A percentile compares a stretch with the other conserved stretches of the same genome.
Conservation (phyloP, 164 flowering plant genomes). For the Kalanchoe fedtschenkoi region DNA sequence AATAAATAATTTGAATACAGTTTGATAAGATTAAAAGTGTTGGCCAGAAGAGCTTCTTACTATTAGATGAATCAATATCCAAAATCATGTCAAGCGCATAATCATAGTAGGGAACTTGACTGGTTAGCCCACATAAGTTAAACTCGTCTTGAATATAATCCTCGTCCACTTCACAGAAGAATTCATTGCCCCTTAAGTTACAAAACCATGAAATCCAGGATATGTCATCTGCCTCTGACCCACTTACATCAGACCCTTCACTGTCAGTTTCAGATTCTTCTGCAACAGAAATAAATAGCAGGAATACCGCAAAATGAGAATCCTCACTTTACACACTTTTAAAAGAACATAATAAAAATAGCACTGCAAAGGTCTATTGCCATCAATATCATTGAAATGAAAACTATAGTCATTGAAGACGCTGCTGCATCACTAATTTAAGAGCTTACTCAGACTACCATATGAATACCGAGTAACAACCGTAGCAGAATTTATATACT, state of each 20-base stretch:
- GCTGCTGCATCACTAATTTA: too few species aligned
- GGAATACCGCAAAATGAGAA: not conserved
- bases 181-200: slow-evolving; percentile 84
- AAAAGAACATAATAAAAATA: too few species aligned
- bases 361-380: too few species aligned
- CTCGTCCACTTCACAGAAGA: slow-evolving; percentile 92
- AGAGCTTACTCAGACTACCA: too few species aligned
- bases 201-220: slow-evolving; percentile 97
- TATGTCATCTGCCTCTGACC: slow-evolving; percentile 84
- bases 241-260: slow-evolving; percentile 82
- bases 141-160: slow-evolving; percentile 92
- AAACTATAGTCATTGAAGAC: too few species aligned
- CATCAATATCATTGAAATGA: too few species aligned
- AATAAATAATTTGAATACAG: not conserved
- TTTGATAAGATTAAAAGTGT: not conserved
- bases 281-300: slow-evolving; percentile 12
- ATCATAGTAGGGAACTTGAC: slow-evolving; percentile 81
- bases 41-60: slow-evolving; percentile 26
- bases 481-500: too few species aligned
- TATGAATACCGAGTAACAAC: too few species aligned
- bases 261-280: slow-evolving; percentile 82
- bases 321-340: not conserved
- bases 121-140: slow-evolving; percentile 77
- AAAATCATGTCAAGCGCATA: slow-evolving; percentile 86
- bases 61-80: slow-evolving; percentile 87